These are phyloP conservation scores for Gyromitra esculenta DNA, from an alignment of 2,329 filamentous ascomycete species.

Conservation along the genomic window DNA sequence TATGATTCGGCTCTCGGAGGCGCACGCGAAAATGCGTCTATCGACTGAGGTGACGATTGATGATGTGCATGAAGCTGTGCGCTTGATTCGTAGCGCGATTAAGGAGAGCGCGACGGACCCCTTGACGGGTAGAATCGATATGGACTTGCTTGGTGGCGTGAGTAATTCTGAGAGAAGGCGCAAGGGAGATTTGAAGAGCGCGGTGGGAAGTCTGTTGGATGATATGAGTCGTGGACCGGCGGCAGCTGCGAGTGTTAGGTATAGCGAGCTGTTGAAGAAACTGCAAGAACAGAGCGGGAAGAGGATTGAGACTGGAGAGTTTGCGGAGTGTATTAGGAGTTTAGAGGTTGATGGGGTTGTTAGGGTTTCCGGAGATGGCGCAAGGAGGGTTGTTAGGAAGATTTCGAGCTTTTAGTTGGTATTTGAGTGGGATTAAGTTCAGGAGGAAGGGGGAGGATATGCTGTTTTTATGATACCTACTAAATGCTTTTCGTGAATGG, in stretches of 20 bases:
- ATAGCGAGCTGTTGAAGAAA: conserved; percentile 78
- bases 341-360: conserved; percentile 87
- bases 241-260: conserved; percentile 68
- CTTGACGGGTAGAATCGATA: conserved; percentile 90
- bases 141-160: conserved; percentile 93
- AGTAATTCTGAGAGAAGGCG: conserved; percentile 85
- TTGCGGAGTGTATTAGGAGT: conserved; percentile 79
- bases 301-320: conserved; percentile 79
- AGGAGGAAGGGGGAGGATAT: not conserved
- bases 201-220: conserved; percentile 78
- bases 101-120: conserved; percentile 97
- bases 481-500: not conserved
- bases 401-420: conserved; percentile 67
- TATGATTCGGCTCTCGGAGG: conserved; percentile 97
- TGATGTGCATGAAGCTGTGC: conserved; percentile 90
- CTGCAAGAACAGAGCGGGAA: conserved; percentile 75
- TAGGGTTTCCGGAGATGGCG: conserved; percentile 83
- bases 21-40: conserved; percentile 97
- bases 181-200: conserved; percentile 84
- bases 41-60: conserved; percentile 76
- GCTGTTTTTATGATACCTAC: conserved; percentile 5
- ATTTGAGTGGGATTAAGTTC: not conserved
- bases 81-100: conserved; percentile 90
- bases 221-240: conserved; percentile 75
- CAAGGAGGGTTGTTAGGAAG: conserved; percentile 81